Percentiles rank a stretch among this genome's conserved stretches.
These are phyloP conservation scores for Paulownia fortunei DNA, from an alignment of 257 asterid genomes.

Conservation along the genomic window DNA sequence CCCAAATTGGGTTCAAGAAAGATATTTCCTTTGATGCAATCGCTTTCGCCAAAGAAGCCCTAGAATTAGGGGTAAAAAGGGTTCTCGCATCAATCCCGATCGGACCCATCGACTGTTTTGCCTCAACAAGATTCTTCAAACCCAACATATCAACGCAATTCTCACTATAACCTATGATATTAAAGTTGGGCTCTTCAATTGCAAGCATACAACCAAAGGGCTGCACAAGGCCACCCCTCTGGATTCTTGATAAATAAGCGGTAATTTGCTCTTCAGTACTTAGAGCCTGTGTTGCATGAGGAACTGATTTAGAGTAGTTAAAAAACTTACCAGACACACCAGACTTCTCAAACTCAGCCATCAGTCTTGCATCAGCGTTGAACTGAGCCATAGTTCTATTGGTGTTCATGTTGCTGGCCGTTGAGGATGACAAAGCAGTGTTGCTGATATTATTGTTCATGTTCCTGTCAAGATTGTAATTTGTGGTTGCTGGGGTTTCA, in stretches of 20 bases:
- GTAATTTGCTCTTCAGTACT: conserved; percentile 42
- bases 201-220: conserved; percentile 71
- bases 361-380: conserved; percentile 55
- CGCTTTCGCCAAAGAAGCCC: conserved; percentile 50
- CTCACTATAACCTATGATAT: conserved; percentile 55
- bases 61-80: conserved; percentile 52
- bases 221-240: conserved; percentile 70
- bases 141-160: conserved; percentile 63
- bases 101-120: conserved; percentile 16
- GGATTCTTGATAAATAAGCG: conserved; percentile 57
- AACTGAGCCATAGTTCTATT: conserved; percentile 42
- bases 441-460: neutral
- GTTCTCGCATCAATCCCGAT: conserved; percentile 62
- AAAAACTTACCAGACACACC: conserved; percentile 53
- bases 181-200: conserved; percentile 50
- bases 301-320: conserved; percentile 48
- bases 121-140: conserved; percentile 30
- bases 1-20: conserved; percentile 64
- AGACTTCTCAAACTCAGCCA: conserved; percentile 61
- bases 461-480: neutral
- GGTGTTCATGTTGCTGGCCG: conserved; percentile 43
- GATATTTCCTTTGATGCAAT: conserved; percentile 50
- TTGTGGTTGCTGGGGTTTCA: neutral
- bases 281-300: neutral
- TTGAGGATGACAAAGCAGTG: conserved; percentile 38